Conservation (phyloP, 345 rosid species). For the Salix viminalis region DNA sequence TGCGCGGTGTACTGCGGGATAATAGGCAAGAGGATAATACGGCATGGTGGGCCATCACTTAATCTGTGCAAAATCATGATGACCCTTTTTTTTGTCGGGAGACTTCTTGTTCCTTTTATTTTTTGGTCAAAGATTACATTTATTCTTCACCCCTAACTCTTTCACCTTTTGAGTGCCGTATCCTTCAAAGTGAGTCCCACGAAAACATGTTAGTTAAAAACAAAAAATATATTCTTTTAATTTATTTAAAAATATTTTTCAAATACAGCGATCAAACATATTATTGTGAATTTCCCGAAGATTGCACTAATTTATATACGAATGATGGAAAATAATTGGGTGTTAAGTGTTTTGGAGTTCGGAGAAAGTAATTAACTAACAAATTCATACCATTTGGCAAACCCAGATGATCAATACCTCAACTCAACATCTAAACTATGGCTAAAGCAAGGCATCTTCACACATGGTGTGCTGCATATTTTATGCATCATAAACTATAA, state of each 20-base stretch:
- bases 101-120: neutral
- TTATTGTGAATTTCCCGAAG: too few relatives aligned
- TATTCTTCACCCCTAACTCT: neutral
- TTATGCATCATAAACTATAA: neutral
- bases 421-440: neutral
- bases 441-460: neutral
- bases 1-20: too few relatives aligned
- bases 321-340: neutral
- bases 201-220: neutral
- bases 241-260: too few relatives aligned
- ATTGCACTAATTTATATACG: neutral
- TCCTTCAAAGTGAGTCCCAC: neutral
- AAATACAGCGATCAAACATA: too few relatives aligned
- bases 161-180: neutral
- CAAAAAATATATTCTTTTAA: too few relatives aligned
- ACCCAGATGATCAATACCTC: neutral
- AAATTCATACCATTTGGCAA: neutral
- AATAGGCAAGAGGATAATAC: too few relatives aligned
- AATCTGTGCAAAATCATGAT: neutral
- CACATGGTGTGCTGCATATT: neutral
- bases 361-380: neutral
- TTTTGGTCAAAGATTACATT: neutral
- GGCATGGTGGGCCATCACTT: neutral
- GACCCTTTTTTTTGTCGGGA: neutral
- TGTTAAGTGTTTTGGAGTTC: neutral